Base-by-base conservation (phyloP, 2,329 filamentous ascomycete species). In the Trichoderma endophyticum region DNA sequence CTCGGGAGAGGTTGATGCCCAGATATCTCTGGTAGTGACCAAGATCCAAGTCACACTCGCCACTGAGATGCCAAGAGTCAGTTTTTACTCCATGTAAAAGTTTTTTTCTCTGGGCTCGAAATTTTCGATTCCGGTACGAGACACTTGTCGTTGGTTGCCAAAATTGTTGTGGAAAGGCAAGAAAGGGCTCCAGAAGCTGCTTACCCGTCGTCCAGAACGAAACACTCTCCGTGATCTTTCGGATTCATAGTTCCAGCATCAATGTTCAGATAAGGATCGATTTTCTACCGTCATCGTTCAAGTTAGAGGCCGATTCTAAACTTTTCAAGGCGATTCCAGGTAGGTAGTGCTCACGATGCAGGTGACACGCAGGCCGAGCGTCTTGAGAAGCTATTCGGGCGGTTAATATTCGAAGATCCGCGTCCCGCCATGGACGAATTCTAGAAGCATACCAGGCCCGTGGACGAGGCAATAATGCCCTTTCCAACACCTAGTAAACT, bases 171-270 rank as follows among this genome's bases (percentile, higher is more conserved):
- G 73, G 64, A 32, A 2, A 65, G 12, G 32, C 15, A n/a, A 26
- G 30, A 15, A 28, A 14, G 21, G 61, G 28, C 8, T 64, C 24
- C 2, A 4, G 7, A 32, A 30, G 26, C 18, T 30, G 12, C 65
- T 30, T 56, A 66, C 72, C 93, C 93, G 78, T 96, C 93, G 77
- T 93, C 90, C 72, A 96, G 88, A 63, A 98, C 95, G 79, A 95
- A 97, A 76, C 92, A 92, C 83, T 97, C 95, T 75, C 95, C 95
- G 80, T 97, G 94, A 81, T 82, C 80, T 14, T 80, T 76, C 7
- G 81, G 81, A 34, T 75, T 75, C 51, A 80, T 57, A 1, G 75
- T 74, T 26, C 76, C 76, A 36, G 79, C 79, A 74, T 81, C 80
- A 34, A 81, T 81, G 74, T 84, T 85, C 64, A 86, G 77, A 75